Conservation (phyloP, 2,329 filamentous ascomycete genomes). For the Ceratocystis diversiconidia region DNA sequence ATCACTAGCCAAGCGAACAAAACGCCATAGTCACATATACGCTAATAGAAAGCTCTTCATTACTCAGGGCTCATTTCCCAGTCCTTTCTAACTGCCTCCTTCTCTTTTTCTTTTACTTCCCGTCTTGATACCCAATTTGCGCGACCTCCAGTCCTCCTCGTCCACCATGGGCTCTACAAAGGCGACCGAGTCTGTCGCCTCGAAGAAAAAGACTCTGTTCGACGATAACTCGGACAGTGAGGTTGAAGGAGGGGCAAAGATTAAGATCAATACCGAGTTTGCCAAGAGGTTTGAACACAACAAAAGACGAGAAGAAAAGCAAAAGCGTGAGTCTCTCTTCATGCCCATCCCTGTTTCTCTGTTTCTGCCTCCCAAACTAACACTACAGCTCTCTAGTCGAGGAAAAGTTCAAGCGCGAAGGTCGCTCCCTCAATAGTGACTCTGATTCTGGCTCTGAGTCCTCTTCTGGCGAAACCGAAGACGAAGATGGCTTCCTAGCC, state of each 20-base stretch:
- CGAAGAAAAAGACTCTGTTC: slow-evolving; percentile 35
- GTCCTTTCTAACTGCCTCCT: background rate
- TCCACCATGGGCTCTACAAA: background rate
- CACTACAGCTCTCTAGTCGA: slow-evolving; percentile 47
- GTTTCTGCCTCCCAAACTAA: background rate
- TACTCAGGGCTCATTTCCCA: background rate
- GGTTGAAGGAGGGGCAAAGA: slow-evolving; percentile 33
- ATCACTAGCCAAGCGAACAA: background rate
- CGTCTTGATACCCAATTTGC: background rate
- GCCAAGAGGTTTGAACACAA: slow-evolving; percentile 88
- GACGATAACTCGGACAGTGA: slow-evolving; percentile 36
- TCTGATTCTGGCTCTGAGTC: slow-evolving; percentile 42
- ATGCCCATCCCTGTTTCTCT: too few species aligned
- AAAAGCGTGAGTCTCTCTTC: slow-evolving; percentile 41
- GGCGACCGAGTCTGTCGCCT: background rate
- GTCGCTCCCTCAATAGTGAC: slow-evolving; percentile 33
- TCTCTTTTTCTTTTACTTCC: background rate
- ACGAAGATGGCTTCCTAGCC: slow-evolving; percentile 76
- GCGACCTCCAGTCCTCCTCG: background rate
- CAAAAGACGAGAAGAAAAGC: slow-evolving; percentile 84
- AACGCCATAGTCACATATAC: background rate
- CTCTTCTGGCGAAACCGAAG: slow-evolving; percentile 68
- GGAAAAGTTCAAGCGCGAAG: slow-evolving; percentile 68
- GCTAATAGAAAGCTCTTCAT: background rate
- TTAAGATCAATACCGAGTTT: slow-evolving; percentile 85